These are phyloP conservation scores for Corniculantispora saksenae DNA, from an alignment of 2,329 filamentous ascomycete species.

Conservation along the genomic window DNA sequence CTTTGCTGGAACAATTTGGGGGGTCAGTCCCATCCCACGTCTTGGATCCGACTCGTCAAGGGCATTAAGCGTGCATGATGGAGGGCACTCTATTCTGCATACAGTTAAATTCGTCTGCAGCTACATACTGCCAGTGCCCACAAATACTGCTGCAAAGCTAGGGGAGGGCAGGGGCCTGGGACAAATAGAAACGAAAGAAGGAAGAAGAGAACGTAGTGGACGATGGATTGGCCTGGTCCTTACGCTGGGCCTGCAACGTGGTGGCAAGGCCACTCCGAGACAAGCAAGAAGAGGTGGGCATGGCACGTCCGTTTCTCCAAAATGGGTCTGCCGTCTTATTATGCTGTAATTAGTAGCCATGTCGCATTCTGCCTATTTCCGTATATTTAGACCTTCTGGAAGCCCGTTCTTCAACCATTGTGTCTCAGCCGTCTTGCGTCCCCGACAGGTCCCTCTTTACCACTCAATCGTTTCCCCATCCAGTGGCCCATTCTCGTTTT, in stretches of 20 bases:
- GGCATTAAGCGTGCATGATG: background rate
- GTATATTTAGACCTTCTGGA: background rate
- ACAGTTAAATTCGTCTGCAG: background rate
- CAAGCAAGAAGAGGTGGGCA: background rate
- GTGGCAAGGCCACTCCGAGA: background rate
- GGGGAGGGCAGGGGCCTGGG: background rate
- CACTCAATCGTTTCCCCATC: background rate
- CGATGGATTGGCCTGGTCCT: background rate
- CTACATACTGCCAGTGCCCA: background rate
- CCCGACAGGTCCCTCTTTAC: background rate
- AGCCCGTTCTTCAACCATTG: background rate
- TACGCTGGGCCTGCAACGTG: background rate
- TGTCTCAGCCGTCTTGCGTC: background rate
- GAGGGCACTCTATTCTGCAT: background rate
- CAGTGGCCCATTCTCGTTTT: background rate
- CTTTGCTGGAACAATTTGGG: background rate
- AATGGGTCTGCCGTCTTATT: background rate
- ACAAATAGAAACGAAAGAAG: background rate
- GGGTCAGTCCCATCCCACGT: background rate
- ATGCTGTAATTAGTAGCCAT: background rate
- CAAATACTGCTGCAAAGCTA: background rate
- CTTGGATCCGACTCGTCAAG: background rate
- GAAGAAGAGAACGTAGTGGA: background rate
- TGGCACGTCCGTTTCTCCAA: background rate
- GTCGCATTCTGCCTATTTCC: background rate